These are phyloP conservation scores for Botrytis squamosa DNA, from an alignment of 2,329 filamentous ascomycete genomes.

Conservation along the genomic window DNA sequence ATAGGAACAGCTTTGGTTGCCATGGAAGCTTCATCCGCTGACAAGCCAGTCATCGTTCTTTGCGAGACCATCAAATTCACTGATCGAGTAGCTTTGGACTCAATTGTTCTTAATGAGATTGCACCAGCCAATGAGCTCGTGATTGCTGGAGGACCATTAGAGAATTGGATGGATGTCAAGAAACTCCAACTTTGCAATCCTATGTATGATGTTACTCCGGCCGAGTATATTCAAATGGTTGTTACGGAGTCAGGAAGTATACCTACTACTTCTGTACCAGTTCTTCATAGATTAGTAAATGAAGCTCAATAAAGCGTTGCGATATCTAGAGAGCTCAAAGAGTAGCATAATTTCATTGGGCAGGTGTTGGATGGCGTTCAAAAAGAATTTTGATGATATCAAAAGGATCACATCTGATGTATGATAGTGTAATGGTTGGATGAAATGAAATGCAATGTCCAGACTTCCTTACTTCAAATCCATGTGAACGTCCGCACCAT, in stretches of 20 bases:
- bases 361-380: slow-evolving; percentile 9
- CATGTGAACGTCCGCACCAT: neutral
- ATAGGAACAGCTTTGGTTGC: slow-evolving; percentile 86
- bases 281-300: slow-evolving; percentile 61
- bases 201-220: slow-evolving; percentile 89
- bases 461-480: neutral
- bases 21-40: slow-evolving; percentile 72
- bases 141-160: slow-evolving; percentile 43
- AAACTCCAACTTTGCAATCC: slow-evolving; percentile 67
- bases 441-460: neutral
- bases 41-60: slow-evolving; percentile 80
- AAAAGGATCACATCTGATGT: slow-evolving; percentile 21
- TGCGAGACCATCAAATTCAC: slow-evolving; percentile 97
- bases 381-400: slow-evolving; percentile 8
- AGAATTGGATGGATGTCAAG: slow-evolving; percentile 56
- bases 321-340: neutral
- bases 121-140: slow-evolving; percentile 68
- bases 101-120: slow-evolving; percentile 91
- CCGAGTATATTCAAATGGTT: slow-evolving; percentile 82
- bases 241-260: slow-evolving; percentile 88
- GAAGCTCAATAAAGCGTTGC: slow-evolving; percentile 34
- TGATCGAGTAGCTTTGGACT: slow-evolving; percentile 83
- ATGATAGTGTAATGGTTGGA: slow-evolving; percentile 26
- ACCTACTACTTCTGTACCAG: slow-evolving; percentile 81
- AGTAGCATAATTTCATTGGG: neutral